Evolutionary conservation across 768 basidiomycete species (phyloP).

Genomic region (Guyanaporus albipodus): DNA sequence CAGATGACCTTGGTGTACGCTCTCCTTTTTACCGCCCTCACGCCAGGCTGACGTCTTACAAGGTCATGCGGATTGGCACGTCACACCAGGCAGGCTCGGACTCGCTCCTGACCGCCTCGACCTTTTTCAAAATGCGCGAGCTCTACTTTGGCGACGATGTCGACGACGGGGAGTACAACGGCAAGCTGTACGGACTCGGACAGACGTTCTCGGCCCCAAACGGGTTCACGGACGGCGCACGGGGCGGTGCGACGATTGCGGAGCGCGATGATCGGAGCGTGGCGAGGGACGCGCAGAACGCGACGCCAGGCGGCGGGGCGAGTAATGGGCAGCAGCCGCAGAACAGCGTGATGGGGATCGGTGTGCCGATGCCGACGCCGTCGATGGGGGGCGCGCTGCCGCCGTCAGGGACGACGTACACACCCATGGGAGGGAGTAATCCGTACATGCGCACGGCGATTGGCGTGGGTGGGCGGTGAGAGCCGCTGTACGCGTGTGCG

Average conservation of each 20-base stretch:
- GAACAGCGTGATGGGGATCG: slow-evolving; percentile 49
- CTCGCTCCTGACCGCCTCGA: slow-evolving; percentile 85
- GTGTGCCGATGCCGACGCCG: slow-evolving; percentile 37
- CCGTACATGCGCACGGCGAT: slow-evolving; percentile 65
- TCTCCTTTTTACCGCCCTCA: not conserved
- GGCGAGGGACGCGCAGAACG: slow-evolving; percentile 49
- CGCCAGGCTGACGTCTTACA: not conserved
- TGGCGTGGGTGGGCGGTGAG: slow-evolving; percentile 47
- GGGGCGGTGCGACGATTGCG: slow-evolving; percentile 77
- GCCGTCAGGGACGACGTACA: slow-evolving; percentile 53
- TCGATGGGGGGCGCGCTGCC: slow-evolving; percentile 39
- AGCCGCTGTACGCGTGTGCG: not conserved
- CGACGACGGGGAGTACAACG: slow-evolving; percentile 78
- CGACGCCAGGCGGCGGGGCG: slow-evolving; percentile 43
- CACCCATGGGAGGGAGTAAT: slow-evolving; percentile 54
- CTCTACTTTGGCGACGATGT: slow-evolving; percentile 88
- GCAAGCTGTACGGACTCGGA: slow-evolving; percentile 80
- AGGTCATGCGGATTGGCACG: slow-evolving; percentile 86
- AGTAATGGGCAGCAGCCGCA: slow-evolving; percentile 28
- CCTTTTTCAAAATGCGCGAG: slow-evolving; percentile 95
- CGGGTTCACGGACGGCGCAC: slow-evolving; percentile 58
- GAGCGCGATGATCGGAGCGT: slow-evolving; percentile 67
- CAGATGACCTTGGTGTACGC: slow-evolving; percentile 90
- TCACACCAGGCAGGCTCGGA: slow-evolving; percentile 99
- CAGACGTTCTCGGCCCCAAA: slow-evolving; percentile 70